phyloP scores from a whole-genome alignment of 2,329 filamentous ascomycete genomes.

The Penicillium digitatum region DNA sequence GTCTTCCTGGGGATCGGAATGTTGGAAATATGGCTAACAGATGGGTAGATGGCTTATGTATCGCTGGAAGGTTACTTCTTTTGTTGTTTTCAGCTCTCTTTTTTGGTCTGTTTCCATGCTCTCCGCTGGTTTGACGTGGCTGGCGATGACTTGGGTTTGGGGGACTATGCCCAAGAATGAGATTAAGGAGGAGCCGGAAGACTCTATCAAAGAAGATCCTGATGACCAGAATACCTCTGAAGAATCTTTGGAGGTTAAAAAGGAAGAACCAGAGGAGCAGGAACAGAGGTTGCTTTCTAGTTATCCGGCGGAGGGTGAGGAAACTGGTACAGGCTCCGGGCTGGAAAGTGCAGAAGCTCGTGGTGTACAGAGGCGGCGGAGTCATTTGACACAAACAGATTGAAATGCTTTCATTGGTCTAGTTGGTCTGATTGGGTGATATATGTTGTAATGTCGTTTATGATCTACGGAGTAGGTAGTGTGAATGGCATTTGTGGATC shows the following conservation, averaged over 20 bases:
- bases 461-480: too few species aligned
- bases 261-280: constrained; percentile 24
- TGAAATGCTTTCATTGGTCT: neutral
- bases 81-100: constrained; percentile 61
- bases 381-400: constrained; percentile 23
- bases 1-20: constrained; percentile 7
- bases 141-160: constrained; percentile 48
- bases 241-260: constrained; percentile 28
- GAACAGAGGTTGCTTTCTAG: constrained; percentile 18
- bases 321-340: constrained; percentile 56
- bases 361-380: constrained; percentile 34
- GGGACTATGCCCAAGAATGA: constrained; percentile 23
- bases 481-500: neutral
- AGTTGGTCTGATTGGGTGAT: neutral
- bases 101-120: constrained; percentile 77
- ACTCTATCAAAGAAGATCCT: constrained; percentile 15
- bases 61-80: constrained; percentile 67
- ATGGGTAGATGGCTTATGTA: constrained; percentile 73
- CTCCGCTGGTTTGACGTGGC: constrained; percentile 64
- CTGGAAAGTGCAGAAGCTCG: constrained; percentile 32
- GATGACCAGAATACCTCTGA: constrained; percentile 11
- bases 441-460: neutral
- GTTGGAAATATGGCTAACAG: constrained; percentile 17
- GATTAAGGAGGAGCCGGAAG: constrained; percentile 29
- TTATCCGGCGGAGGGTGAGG: constrained; percentile 25